Base-by-base conservation (phyloP, 768 basidiomycete genomes). In the Lentinula detonsa region DNA sequence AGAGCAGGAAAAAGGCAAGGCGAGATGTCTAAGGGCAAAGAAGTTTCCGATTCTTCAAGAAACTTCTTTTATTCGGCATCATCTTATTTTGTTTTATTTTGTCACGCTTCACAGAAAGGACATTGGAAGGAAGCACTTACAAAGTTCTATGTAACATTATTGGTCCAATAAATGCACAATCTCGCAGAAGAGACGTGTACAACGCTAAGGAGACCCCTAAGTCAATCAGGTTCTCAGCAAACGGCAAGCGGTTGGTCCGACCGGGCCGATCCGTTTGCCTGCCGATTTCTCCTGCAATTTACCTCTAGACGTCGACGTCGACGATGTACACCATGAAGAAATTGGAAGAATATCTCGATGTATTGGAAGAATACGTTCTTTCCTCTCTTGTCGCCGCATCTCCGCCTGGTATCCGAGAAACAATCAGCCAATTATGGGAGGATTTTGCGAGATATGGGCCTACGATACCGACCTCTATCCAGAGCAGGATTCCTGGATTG, bases 401-500 rank as follows among this genome's bases (percentile, higher is more conserved):
- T 28, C 3, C 28, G 3, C 28, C 28, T 28, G 28, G 28, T 84
- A 66, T 74, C 91, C 50, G 84, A 60, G 87, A 91, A 62, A 80
- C 84, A 34, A 72, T 86, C 21, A 81, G 88, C 64, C 81, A 85
- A 28, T 76, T 93, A 60, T 92, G 89, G 88, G 72, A 83, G 23
- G 91, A 94, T 68, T 83, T 94, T 63, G 81, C 88, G 51, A 86
- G 92, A 60, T 92, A 90, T 70, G 91, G 92, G 23, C 90, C 88
- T 16, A 80, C 82, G 49, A 78, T 91, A 65, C 79, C 82, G 18
- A 77, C 77, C 42, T 79, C 80, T 11, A 73, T 81, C 58, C 31
- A 28, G 8, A 34, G 33, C 33, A 81, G 75, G 65, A 73, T 90
- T 50, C 86, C 88, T 16, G 37, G 37, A 8, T 13, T 39, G 5